Evolutionary conservation across 1,139 yeast species (phyloP), one percentile per base, ranked within the genome.

Genomic region (Protomyces macrosporus): DNA sequence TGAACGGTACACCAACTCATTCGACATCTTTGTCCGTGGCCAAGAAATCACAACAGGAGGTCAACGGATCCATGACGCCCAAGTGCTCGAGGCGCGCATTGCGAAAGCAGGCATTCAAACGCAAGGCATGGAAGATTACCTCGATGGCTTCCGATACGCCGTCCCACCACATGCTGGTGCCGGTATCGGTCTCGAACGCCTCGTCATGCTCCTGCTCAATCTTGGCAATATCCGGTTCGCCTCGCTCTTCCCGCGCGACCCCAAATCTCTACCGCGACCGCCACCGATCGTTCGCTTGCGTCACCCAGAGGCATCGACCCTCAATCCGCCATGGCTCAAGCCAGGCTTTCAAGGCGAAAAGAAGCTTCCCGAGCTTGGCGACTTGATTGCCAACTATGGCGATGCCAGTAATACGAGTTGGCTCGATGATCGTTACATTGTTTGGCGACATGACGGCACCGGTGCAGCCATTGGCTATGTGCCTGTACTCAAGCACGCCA

Each of bases 131-230:
- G 81, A 82, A 73, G 98, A 93, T 74, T 93, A 93, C 77, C 86
- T 90, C 67, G 91, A 91, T 69, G 95, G 97, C 32, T 93, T 93
- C 80, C 79, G 84, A 54, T 91, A 87, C 75, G 98, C 98, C 32
- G 93, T 97, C 81, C 86, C 97, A 69, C 98, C 98, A 58, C 98
- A 93, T 73, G 98, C 97, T 32, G 98, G 98, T 76, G 98, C 98
- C 79, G 98, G 98, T 78, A 93, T 93, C 75, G 98, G 98, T 72
- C 81, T 93, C 70, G 98, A 93, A 79, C 89, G 98, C 81, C 98
- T 93, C 51, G 90, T 93, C 69, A 93, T 93, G 98, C 93, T 93
- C 83, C 93, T 83, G 84, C 83, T 93, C 75, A 98, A 90, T 74
- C 82, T 93, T 79, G 90, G 91, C 81, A 93, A 93, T 78, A 93